These are phyloP conservation scores for Quercus tomentella DNA, from an alignment of 331 rosid genomes.

Conservation along the genomic window DNA sequence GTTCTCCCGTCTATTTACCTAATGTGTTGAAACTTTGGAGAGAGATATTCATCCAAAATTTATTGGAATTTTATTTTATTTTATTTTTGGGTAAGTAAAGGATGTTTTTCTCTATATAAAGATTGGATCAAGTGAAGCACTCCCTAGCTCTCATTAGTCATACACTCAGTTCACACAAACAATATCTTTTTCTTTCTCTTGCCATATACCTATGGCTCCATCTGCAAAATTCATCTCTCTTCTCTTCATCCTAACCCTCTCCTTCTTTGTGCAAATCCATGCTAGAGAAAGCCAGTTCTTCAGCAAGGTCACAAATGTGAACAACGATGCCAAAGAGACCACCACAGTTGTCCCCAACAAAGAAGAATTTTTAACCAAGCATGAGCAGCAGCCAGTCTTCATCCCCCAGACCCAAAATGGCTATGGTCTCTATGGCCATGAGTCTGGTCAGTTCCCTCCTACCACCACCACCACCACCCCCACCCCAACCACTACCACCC, in stretches of 20 bases:
- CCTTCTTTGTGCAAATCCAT: conserved; percentile 38
- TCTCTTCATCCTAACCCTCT: conserved; percentile 40
- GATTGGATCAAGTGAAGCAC: background rate
- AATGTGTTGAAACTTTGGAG: conserved; percentile 35
- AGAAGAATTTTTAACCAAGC: conserved; percentile 33
- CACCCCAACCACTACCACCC: conserved; percentile 26
- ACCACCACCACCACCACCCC: conserved; percentile 24
- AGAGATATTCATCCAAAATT: background rate
- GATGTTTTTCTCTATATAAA: conserved; percentile 42
- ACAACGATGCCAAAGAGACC: conserved; percentile 29
- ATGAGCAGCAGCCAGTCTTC: conserved; percentile 47
- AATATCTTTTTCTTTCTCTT: conserved; percentile 3
- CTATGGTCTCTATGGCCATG: conserved; percentile 91
- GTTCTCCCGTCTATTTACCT: conserved; percentile 43
- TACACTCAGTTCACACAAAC: conserved; percentile 1
- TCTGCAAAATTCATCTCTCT: conserved; percentile 26
- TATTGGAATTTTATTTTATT: too few species aligned
- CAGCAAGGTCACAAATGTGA: conserved; percentile 61
- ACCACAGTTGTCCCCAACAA: conserved; percentile 31
- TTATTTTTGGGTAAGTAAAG: background rate
- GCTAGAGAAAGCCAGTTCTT: conserved; percentile 85
- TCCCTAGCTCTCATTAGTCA: conserved; percentile 7
- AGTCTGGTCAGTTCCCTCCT: conserved; percentile 50
- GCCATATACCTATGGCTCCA: conserved; percentile 46
- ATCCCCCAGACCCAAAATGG: conserved; percentile 60